Conservation (phyloP, 2,329 filamentous ascomycete genomes). For the Diaporthe vexans region DNA sequence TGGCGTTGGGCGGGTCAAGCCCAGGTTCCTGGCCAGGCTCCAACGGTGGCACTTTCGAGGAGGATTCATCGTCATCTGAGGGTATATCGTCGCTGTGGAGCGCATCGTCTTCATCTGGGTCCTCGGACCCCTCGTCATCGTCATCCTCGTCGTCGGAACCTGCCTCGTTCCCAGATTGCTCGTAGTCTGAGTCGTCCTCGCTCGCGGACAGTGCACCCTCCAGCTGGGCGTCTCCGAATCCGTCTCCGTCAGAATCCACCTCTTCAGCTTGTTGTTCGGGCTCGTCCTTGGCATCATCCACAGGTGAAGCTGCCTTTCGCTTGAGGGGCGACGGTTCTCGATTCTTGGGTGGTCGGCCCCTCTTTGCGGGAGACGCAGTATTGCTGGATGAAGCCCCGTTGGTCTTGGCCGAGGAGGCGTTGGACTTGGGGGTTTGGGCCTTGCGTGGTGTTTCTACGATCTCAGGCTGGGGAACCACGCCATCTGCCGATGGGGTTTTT, state of each 20-base stretch:
- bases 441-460: slow-evolving; percentile 32
- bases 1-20: slow-evolving; percentile 50
- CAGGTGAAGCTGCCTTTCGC: slow-evolving; percentile 70
- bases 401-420: slow-evolving; percentile 14
- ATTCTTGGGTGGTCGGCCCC: slow-evolving; percentile 23
- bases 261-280: background rate
- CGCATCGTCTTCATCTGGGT: slow-evolving; percentile 57
- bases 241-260: slow-evolving; percentile 65
- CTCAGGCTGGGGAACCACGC: slow-evolving; percentile 33
- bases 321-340: slow-evolving; percentile 60
- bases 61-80: slow-evolving; percentile 49
- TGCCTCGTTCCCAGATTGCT: slow-evolving; percentile 63
- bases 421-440: slow-evolving; percentile 23
- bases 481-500: slow-evolving; percentile 41
- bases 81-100: slow-evolving; percentile 58
- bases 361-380: slow-evolving; percentile 22
- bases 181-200: slow-evolving; percentile 70
- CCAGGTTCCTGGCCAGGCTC: slow-evolving; percentile 40
- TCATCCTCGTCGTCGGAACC: slow-evolving; percentile 63
- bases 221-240: slow-evolving; percentile 68
- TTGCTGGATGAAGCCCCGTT: background rate
- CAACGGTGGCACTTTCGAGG: slow-evolving; percentile 37
- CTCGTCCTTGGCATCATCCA: slow-evolving; percentile 61
- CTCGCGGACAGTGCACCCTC: slow-evolving; percentile 70
- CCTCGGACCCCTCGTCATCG: slow-evolving; percentile 55